These are phyloP conservation scores for Carex cristatella DNA, from an alignment of 176 grass and related monocot genomes.

Conservation along the genomic window DNA sequence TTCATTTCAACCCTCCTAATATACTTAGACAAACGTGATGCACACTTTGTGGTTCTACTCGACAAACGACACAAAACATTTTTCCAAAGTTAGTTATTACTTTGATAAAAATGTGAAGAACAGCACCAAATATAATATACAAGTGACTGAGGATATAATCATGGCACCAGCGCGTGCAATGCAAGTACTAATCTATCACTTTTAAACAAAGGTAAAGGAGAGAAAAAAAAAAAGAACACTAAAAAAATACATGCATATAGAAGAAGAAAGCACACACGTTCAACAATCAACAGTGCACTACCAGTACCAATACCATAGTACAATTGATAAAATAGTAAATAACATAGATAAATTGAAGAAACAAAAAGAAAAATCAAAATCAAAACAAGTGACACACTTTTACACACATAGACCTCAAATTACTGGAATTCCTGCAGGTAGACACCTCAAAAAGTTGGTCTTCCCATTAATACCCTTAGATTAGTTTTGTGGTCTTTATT, in stretches of 20 bases:
- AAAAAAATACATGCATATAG: background rate
- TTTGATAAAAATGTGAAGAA: background rate
- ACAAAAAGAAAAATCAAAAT: background rate
- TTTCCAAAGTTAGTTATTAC: slow-evolving; percentile 6
- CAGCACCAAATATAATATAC: background rate
- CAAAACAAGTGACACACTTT: background rate
- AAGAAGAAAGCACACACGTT: background rate
- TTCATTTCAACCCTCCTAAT: background rate
- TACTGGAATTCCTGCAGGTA: background rate
- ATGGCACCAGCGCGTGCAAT: background rate
- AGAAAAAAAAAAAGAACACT: background rate
- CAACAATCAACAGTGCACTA: background rate
- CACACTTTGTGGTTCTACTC: background rate
- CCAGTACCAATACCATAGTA: background rate
- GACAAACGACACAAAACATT: background rate
- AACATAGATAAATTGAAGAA: background rate
- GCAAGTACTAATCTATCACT: background rate
- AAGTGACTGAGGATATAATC: background rate
- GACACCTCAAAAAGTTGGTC: slow-evolving; percentile 18
- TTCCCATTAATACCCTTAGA: background rate
- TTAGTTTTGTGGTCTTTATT: no score
- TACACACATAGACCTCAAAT: background rate
- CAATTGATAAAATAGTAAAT: background rate
- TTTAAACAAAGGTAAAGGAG: background rate
- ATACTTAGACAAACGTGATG: background rate